These are phyloP conservation scores for Cyberlindnera samutprakarnensis DNA, from an alignment of 805 yeast species.

Conservation along the genomic window DNA sequence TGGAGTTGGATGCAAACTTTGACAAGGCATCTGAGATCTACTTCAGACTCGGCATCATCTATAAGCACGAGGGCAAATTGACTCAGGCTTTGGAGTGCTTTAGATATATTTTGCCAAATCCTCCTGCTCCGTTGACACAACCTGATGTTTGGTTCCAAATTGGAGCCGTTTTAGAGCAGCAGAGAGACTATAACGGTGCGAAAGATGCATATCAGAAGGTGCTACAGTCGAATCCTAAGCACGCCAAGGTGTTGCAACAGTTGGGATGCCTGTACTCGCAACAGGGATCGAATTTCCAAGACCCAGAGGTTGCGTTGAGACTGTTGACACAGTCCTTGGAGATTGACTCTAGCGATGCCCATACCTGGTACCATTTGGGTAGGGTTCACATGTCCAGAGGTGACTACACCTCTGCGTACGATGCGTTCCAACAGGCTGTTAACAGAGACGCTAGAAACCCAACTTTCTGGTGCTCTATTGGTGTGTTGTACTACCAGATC, in stretches of 20 bases:
- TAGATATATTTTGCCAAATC: slow-evolving; percentile 81
- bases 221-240: slow-evolving; percentile 80
- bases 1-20: slow-evolving; percentile 92
- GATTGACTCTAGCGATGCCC: slow-evolving; percentile 85
- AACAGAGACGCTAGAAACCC: slow-evolving; percentile 95
- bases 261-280: slow-evolving; percentile 91
- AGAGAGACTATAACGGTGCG: slow-evolving; percentile 85
- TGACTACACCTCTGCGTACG: slow-evolving; percentile 94
- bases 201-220: slow-evolving; percentile 94
- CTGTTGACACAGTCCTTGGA: slow-evolving; percentile 83
- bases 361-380: slow-evolving; percentile 95
- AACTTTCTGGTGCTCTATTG: slow-evolving; percentile 95
- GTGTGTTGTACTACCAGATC: slow-evolving; percentile 93
- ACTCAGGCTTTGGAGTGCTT: slow-evolving; percentile 89
- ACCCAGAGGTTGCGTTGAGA: slow-evolving; percentile 75
- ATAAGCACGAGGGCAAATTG: slow-evolving; percentile 88
- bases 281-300: slow-evolving; percentile 59
- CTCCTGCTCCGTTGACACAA: slow-evolving; percentile 93
- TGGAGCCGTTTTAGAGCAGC: slow-evolving; percentile 92
- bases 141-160: slow-evolving; percentile 99
- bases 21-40: slow-evolving; percentile 96
- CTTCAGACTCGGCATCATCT: slow-evolving; percentile 91
- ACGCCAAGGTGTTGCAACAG: slow-evolving; percentile 93
- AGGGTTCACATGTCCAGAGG: slow-evolving; percentile 95
- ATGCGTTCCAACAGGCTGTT: slow-evolving; percentile 97